These are phyloP conservation scores for Aspergillus kassunensis DNA, from an alignment of 495 filamentous ascomycete species.

Conservation along the genomic window DNA sequence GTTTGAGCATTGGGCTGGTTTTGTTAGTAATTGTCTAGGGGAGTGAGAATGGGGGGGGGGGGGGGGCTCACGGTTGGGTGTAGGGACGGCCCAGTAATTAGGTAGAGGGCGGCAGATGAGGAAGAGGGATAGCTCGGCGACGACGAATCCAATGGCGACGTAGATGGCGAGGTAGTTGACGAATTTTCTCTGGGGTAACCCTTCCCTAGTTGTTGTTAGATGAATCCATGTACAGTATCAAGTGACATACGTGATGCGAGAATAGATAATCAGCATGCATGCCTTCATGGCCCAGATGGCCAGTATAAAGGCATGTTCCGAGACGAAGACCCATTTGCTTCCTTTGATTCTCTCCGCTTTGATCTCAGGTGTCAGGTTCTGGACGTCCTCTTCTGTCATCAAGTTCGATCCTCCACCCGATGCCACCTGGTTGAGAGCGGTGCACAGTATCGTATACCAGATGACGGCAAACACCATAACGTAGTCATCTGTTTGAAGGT, in stretches of 20 bases:
- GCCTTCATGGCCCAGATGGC: conserved; percentile 48
- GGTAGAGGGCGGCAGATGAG: conserved; percentile 57
- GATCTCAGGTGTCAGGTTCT: conserved; percentile 33
- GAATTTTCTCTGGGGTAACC: conserved; percentile 35
- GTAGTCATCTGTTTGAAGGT: conserved; percentile 50
- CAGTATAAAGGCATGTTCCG: conserved; percentile 50
- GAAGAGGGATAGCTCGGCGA: conserved; percentile 61
- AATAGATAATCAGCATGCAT: conserved; percentile 55
- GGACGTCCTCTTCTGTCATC: conserved; percentile 39
- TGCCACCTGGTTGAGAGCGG: conserved; percentile 48
- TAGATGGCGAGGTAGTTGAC: conserved; percentile 49
- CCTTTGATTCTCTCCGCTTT: conserved; percentile 43
- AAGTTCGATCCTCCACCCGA: conserved; percentile 53
- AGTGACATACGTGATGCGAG: conserved; percentile 43
- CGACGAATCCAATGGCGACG: conserved; percentile 53
- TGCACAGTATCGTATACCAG: conserved; percentile 53
- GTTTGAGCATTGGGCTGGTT: conserved; percentile 46
- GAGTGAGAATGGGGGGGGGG: too few relatives aligned
- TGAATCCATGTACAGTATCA: background rate
- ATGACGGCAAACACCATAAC: conserved; percentile 45
- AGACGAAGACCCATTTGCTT: conserved; percentile 56
- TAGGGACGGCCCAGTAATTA: conserved; percentile 58
- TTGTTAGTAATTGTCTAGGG: too few relatives aligned
- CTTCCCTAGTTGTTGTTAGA: conserved; percentile 27
- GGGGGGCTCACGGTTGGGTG: conserved; percentile 25